Percentiles rank a stretch among this genome's conserved stretches.
Evolutionary conservation across 768 basidiomycete species (phyloP).

Genomic region (Mycena chlorophos): DNA sequence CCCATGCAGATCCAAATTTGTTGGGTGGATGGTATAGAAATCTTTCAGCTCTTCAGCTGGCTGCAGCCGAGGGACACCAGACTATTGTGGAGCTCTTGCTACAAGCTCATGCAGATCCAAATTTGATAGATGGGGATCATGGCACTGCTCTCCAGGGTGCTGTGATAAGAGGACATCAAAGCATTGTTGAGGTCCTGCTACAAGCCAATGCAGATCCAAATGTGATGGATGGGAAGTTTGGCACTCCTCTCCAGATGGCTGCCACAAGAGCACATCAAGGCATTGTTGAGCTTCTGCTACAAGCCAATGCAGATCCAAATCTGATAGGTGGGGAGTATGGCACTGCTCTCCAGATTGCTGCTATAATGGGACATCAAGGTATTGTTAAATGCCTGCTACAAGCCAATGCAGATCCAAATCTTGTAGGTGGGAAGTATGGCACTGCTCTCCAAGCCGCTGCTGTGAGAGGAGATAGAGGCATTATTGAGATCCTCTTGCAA

Average conservation of each 20-base stretch:
- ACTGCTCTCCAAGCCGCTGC: not conserved
- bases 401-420: not conserved
- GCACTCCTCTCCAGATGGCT: not conserved
- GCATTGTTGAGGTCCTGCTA: not conserved
- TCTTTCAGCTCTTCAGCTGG: constrained; percentile 5
- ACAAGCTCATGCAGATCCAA: not conserved
- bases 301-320: not conserved
- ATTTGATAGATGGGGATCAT: not conserved
- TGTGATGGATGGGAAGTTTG: not conserved
- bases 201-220: not conserved
- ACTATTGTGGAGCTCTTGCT: not conserved
- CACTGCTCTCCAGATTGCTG: not conserved
- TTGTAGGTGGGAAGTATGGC: not conserved
- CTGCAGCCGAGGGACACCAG: not conserved
- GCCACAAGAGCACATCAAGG: not conserved
- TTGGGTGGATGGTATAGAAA: not conserved
- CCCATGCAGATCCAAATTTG: not conserved
- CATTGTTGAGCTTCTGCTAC: not conserved
- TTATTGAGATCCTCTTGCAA: not conserved
- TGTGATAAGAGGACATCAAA: not conserved
- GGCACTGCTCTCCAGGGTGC: not conserved
- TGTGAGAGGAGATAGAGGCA: not conserved
- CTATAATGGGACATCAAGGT: not conserved
- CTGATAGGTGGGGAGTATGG: no score
- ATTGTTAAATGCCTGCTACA: not conserved